These are phyloP conservation scores for Hamamelis virginiana DNA, from an alignment of 164 flowering plant species.

Conservation along the genomic window DNA sequence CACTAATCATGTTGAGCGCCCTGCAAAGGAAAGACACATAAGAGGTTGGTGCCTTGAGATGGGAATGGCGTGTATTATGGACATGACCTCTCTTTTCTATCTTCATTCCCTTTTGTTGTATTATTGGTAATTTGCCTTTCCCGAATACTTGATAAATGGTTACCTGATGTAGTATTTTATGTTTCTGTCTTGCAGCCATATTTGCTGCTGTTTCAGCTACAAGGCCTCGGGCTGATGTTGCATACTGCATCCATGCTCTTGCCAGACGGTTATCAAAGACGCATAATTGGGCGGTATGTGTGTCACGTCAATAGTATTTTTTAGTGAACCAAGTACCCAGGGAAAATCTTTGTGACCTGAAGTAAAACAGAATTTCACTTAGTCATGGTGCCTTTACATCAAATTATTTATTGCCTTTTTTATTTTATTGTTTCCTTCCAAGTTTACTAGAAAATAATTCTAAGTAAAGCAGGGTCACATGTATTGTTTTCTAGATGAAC, in stretches of 20 bases:
- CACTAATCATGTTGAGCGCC: slow-evolving; percentile 81
- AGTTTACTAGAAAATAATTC: too few species aligned
- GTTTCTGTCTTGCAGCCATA: slow-evolving; percentile 52
- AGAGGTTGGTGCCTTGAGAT: slow-evolving; percentile 40
- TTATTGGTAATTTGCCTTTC: too few species aligned
- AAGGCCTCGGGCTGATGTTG: slow-evolving; percentile 96
- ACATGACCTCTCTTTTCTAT: neutral
- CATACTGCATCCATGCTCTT: slow-evolving; percentile 93
- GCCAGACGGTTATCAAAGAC: slow-evolving; percentile 85
- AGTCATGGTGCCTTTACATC: too few species aligned
- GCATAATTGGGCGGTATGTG: slow-evolving; percentile 88
- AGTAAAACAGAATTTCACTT: neutral
- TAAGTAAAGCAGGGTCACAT: too few species aligned
- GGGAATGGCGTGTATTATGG: neutral
- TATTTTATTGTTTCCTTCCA: too few species aligned
- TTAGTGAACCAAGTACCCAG: neutral
- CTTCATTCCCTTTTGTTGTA: too few species aligned
- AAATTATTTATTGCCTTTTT: too few species aligned
- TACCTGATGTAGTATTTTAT: neutral
- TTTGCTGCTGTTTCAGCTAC: slow-evolving; percentile 84
- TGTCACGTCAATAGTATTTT: neutral
- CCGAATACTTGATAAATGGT: too few species aligned
- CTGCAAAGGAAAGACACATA: slow-evolving; percentile 81
- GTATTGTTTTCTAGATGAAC: too few species aligned
- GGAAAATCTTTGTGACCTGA: neutral